phyloP scores from a whole-genome alignment of 2,329 filamentous ascomycete genomes.

The Beauveria asiatica region DNA sequence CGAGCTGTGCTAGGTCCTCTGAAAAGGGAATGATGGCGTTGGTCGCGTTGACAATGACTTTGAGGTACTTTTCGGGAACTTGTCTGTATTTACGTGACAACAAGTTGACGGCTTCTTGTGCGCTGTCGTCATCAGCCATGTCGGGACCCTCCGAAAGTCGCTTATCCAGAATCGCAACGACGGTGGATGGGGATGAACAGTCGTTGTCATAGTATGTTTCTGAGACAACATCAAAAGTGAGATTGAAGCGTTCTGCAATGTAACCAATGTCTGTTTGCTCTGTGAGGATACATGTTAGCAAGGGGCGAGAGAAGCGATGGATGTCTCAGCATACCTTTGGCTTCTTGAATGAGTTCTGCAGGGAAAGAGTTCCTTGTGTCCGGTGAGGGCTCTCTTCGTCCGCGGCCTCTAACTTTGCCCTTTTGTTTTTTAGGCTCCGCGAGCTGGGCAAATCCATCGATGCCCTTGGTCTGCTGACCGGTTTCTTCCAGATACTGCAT shows the following conservation, averaged over 20 bases:
- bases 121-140: slow-evolving; percentile 20
- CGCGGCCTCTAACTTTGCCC: slow-evolving; percentile 23
- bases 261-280: slow-evolving; percentile 34
- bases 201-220: slow-evolving; percentile 31
- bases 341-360: slow-evolving; percentile 17
- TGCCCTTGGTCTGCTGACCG: slow-evolving; percentile 55
- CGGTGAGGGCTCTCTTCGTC: slow-evolving; percentile 18
- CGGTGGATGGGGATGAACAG: slow-evolving; percentile 31
- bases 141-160: slow-evolving; percentile 29
- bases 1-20: slow-evolving; percentile 32
- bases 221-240: slow-evolving; percentile 32
- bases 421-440: slow-evolving; percentile 33
- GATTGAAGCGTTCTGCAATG: slow-evolving; percentile 34
- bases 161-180: slow-evolving; percentile 34
- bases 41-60: slow-evolving; percentile 33
- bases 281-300: slow-evolving; percentile 8
- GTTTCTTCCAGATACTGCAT: slow-evolving; percentile 67
- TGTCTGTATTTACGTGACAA: slow-evolving; percentile 31
- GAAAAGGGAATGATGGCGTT: slow-evolving; percentile 25
- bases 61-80: slow-evolving; percentile 35
- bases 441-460: slow-evolving; percentile 70
- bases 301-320: background rate
- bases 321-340: slow-evolving; percentile 21
- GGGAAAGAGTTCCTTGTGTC: slow-evolving; percentile 13
- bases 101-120: slow-evolving; percentile 18